Percentiles rank a stretch among this genome's conserved stretches.
Evolutionary conservation across 352 stramenopile species (phyloP).

Genomic region (Blastocystis sp.): DNA sequence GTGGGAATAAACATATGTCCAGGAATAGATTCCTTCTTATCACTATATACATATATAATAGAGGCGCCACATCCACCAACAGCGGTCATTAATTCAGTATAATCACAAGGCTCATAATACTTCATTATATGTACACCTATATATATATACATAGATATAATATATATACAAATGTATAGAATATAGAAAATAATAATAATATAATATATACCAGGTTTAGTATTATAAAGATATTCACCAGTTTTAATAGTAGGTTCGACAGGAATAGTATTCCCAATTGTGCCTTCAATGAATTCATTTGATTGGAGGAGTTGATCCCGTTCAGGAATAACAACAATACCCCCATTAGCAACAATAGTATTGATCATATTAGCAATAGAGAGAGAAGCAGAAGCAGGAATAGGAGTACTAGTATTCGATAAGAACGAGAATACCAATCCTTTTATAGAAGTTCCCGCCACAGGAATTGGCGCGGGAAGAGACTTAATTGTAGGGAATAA

Average conservation of each 20-base stretch:
- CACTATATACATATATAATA: neutral
- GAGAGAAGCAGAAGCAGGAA: neutral
- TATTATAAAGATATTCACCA: neutral
- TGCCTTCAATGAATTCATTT: neutral
- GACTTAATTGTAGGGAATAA: neutral
- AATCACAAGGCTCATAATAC: neutral
- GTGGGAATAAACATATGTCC: conserved; percentile 36
- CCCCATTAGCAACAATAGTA: neutral
- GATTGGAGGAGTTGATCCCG: neutral
- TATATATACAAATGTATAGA: too few species aligned
- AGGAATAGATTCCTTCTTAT: neutral
- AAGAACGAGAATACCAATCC: neutral
- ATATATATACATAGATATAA: too few species aligned
- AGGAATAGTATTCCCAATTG: neutral
- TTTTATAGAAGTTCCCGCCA: neutral
- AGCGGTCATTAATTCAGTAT: conserved; percentile 19
- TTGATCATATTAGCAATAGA: neutral
- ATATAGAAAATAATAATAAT: too few species aligned
- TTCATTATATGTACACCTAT: conserved; percentile 37
- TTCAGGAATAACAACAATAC: conserved; percentile 32
- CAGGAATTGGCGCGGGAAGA: neutral
- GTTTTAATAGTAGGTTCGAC: neutral
- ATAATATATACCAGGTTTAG: too few species aligned
- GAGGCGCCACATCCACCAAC: neutral
- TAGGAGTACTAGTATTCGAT: neutral